Evolutionary conservation across 2,329 filamentous ascomycete genomes (phyloP).

Genomic region (Fusarium tupiense): DNA sequence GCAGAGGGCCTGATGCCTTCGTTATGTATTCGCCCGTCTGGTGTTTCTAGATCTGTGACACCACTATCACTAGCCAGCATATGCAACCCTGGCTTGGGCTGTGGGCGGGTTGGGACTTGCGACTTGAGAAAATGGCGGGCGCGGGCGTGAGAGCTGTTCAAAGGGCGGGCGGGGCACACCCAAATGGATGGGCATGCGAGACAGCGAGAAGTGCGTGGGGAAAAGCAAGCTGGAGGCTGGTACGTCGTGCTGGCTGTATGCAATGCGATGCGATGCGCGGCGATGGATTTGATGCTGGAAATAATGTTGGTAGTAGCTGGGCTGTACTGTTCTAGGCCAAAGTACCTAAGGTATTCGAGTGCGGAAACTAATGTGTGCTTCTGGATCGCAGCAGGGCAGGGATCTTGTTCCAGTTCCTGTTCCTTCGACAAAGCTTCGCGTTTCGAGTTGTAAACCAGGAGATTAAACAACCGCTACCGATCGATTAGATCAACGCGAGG

Average conservation of each 20-base stretch:
- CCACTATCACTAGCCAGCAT: conserved; percentile 31
- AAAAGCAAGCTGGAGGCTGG: conserved; percentile 11
- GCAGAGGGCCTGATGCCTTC: conserved; percentile 10
- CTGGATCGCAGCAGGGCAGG: conserved; percentile 31
- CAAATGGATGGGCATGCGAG: conserved; percentile 5
- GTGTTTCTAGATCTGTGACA: conserved; percentile 21
- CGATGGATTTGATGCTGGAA: background rate
- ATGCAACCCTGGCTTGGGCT: conserved; percentile 24
- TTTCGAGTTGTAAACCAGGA: conserved; percentile 10
- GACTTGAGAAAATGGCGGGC: conserved; percentile 3
- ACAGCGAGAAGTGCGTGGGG: conserved; percentile 8
- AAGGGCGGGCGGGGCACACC: conserved; percentile 13
- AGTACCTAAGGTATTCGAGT: background rate
- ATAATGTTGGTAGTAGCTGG: background rate
- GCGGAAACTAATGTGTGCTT: background rate
- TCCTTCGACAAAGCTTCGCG: conserved; percentile 14
- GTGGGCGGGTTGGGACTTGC: background rate
- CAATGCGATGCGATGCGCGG: background rate
- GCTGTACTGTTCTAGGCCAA: background rate
- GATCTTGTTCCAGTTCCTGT: conserved; percentile 18
- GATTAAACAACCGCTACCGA: background rate
- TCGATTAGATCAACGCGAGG: background rate
- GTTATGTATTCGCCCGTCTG: conserved; percentile 33
- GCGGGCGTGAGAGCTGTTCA: conserved; percentile 17
- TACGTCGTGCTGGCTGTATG: background rate